Evolutionary conservation across 805 yeast species (phyloP), one percentile per base, ranked within the genome.

Genomic region (Candida oleophila): DNA sequence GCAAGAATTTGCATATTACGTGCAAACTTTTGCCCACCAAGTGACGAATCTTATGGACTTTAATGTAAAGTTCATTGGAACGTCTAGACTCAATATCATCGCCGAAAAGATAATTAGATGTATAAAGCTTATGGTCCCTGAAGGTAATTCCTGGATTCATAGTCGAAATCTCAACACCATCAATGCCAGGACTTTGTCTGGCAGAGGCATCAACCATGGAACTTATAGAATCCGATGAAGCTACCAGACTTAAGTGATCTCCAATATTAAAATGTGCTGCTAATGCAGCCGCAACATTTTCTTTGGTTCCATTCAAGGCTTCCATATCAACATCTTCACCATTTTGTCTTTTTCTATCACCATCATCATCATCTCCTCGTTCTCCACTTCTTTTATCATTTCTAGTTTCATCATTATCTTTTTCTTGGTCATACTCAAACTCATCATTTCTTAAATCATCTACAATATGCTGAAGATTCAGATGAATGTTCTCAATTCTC

Each of bases 11-110:
- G 45, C 73, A 77, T 3, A 87, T 61, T 3, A 70, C 68, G 57
- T 87, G 96, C 45, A 91, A 74, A 38, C 80, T 71, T 48, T 73
- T 68, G 0, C 92, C 94, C 36, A 89, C 72, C 25, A 68, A 58
- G 20, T 78, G 73, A 43, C 95, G 76, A 5, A 81, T 61, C 9
- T 75, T 71, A 56, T 91, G 96, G 3, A 91, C 65, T 44, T 58
- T 62, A 36, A 67, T 44, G 44, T 73, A 73, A 22, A 57, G 44
- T 12, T 59, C 62, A 48, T 59, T 57, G 3, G 65, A 49, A 36
- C 66, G 59, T 49, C 79, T 73, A 32, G 73, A 71, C n/a, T 69
- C 73, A 11, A 71, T 67, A 22, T 76, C 75, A 36, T 72, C 74
- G 1, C 85, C 87, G 61, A 86, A 87, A 52, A 68, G 82, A 56